Conservation (phyloP, 2,329 filamentous ascomycete genomes). For the Penicillium sp. region DNA sequence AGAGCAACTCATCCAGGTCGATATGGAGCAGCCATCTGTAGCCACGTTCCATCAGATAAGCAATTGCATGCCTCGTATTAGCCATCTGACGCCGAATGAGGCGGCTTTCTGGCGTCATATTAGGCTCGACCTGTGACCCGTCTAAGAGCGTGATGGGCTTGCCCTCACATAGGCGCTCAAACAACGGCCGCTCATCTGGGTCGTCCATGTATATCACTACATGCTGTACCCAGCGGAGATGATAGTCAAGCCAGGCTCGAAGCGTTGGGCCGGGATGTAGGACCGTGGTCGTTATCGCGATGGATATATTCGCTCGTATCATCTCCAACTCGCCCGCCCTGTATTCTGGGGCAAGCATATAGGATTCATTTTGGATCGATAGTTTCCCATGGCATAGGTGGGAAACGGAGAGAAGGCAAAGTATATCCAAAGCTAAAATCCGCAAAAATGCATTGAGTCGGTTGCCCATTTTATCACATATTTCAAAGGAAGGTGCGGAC, state of each 20-base stretch:
- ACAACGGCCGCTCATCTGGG: neutral
- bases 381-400: neutral
- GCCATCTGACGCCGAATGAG: neutral
- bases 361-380: neutral
- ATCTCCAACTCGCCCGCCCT: neutral
- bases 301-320: neutral
- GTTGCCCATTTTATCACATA: neutral
- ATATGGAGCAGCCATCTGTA: neutral
- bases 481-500: neutral
- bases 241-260: neutral
- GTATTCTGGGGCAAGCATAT: neutral
- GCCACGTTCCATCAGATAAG: neutral
- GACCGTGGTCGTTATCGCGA: neutral
- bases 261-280: neutral
- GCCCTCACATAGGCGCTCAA: neutral
- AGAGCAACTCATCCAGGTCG: neutral
- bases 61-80: neutral
- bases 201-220: neutral
- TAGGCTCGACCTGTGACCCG: neutral
- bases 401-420: neutral
- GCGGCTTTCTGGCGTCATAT: conserved; percentile 1
- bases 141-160: neutral
- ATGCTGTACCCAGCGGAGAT: neutral
- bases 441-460: neutral
- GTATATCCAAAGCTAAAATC: neutral